phyloP scores from a whole-genome alignment of 2,329 filamentous ascomycete species.

The Pseudogymnoascus sp. region DNA sequence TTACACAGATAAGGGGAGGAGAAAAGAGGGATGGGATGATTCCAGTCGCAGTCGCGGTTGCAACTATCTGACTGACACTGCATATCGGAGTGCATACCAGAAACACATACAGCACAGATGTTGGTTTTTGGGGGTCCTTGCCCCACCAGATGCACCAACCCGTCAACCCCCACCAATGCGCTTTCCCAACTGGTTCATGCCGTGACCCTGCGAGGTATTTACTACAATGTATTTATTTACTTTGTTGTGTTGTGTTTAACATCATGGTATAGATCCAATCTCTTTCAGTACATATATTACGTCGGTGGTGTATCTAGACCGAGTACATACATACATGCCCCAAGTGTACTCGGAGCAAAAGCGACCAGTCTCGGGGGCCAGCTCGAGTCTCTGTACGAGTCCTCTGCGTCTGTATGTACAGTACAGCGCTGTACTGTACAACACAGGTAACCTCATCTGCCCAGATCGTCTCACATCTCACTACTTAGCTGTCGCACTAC shows the following conservation, averaged over 20 bases:
- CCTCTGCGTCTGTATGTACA: not conserved
- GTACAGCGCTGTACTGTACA: not conserved
- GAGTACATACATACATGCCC: not conserved
- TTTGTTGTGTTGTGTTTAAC: not conserved
- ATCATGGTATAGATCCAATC: not conserved
- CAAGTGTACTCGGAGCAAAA: not conserved
- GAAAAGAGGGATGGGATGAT: not conserved
- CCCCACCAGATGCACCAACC: not conserved
- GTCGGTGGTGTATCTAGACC: not conserved
- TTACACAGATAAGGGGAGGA: not conserved
- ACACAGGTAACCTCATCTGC: not conserved
- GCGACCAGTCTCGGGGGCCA: not conserved
- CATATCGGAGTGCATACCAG: not conserved
- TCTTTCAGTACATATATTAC: not conserved
- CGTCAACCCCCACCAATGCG: not conserved
- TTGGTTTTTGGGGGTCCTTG: not conserved
- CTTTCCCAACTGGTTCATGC: constrained; percentile 1
- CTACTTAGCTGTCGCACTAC: not conserved
- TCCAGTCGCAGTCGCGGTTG: not conserved
- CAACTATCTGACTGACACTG: not conserved
- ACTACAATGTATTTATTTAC: not conserved
- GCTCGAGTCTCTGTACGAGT: not conserved
- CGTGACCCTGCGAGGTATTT: not conserved
- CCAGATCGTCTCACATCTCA: not conserved
- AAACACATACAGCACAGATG: not conserved